Base-by-base conservation (phyloP, 176 grass and related monocot species). In the Saccharum officinarum region DNA sequence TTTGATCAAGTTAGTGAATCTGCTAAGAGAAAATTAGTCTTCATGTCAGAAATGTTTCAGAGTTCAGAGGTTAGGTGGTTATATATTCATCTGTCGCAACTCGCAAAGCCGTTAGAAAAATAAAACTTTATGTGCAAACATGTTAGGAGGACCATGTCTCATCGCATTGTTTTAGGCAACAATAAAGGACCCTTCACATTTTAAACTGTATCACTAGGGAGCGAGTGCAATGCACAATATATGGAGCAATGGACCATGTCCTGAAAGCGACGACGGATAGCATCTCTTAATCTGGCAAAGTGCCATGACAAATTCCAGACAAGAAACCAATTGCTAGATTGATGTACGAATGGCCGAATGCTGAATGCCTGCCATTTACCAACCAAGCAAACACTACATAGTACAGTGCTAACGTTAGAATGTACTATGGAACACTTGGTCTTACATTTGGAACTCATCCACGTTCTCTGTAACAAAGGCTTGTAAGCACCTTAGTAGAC, bases 1-100 rank as follows among this genome's bases (percentile, higher is more conserved):
- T 73, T 23, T 89, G 73, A 79, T 90, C 44, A 67, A 86, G 73
- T 8, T 86, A 8, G 88, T 90, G 14, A 78, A 72, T 16, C 23
- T 86, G 20, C 36, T 90, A 3, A 85, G 62, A 75, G 82, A 75
- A 69, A 22, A 75, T 7, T 89, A 75, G 22, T 50, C 2, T 25
- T 18, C 12, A 31, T 73, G 17, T 17, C 18, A 60, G 38, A 64
- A 37, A 22, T 63, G 42, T 33, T 62, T 9, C 14, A 31, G 5
- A 22, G 23, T 26, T 72, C 8, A 80, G 42, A 31, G 7, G 22
- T 71, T 20, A 37, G 50, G 49, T 50, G 5, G 1, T 38, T 38
- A 36, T 6, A 37, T 7, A 30, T 3, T 0, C 30, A 66, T n/a
- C 9, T 44, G 11, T 74, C 10, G 91, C 93, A n/a, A 3, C 7